A percentile compares a stretch with the other conserved stretches of the same genome.
phyloP scores from a whole-genome alignment of 2,329 filamentous ascomycete genomes.

The Sordariomycetes sp. region DNA sequence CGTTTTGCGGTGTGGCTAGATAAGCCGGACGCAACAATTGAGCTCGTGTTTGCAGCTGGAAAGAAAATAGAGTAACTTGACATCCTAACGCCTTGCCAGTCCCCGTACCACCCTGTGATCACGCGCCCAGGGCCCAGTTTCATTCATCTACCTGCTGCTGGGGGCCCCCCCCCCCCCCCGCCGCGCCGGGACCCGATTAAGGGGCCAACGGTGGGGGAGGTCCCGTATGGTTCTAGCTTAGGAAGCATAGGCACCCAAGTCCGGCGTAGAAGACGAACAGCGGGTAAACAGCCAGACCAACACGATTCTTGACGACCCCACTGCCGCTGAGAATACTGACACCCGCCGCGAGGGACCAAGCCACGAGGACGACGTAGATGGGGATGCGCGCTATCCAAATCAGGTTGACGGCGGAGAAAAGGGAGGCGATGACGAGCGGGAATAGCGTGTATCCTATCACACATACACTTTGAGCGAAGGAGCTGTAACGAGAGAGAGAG shows the following conservation, averaged over 20 bases:
- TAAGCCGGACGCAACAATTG: not conserved
- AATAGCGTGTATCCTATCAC: slow-evolving; percentile 99
- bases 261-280: slow-evolving; percentile 92
- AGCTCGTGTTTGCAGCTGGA: not conserved
- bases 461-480: slow-evolving; percentile 94
- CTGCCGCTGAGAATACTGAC: slow-evolving; percentile 94
- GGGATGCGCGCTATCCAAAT: slow-evolving; percentile 77
- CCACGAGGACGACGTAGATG: slow-evolving; percentile 77
- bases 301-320: slow-evolving; percentile 88
- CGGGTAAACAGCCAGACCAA: slow-evolving; percentile 88
- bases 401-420: slow-evolving; percentile 75
- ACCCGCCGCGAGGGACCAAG: slow-evolving; percentile 89
- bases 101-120: not conserved
- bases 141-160: not conserved
- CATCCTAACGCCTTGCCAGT: not conserved
- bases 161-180: too few species aligned
- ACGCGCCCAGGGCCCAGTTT: not conserved
- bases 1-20: not conserved
- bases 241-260: slow-evolving; percentile 91
- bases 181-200: too few species aligned
- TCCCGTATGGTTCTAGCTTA: slow-evolving; percentile 43
- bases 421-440: slow-evolving; percentile 83
- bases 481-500: slow-evolving; percentile 51
- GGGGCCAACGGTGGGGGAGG: not conserved
- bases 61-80: not conserved